Percentiles rank a stretch among this genome's conserved stretches.
Evolutionary conservation across 2,329 filamentous ascomycete genomes (phyloP).

Genomic region (Ophiostoma perfectum): DNA sequence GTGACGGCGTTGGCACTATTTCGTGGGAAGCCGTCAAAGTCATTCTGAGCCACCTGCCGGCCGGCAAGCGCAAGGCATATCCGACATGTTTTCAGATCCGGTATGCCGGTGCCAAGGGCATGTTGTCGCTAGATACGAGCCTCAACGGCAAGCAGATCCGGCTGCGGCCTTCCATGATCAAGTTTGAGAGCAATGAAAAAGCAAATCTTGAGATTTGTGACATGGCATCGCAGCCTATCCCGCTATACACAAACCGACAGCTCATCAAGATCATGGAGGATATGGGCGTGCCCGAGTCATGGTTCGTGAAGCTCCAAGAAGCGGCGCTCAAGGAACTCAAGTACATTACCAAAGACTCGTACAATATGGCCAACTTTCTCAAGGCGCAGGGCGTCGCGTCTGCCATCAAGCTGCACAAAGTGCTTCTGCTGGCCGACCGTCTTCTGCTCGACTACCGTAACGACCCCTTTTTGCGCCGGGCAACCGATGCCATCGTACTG

Average conservation of each 20-base stretch:
- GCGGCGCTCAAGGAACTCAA: constrained; percentile 57
- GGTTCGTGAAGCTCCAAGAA: constrained; percentile 61
- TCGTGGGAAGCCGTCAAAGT: constrained; percentile 53
- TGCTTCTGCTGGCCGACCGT: constrained; percentile 55
- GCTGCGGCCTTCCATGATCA: constrained; percentile 71
- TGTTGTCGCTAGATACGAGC: constrained; percentile 63
- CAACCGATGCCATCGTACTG: constrained; percentile 66
- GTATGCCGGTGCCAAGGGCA: constrained; percentile 69
- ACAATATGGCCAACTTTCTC: constrained; percentile 63
- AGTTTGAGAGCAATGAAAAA: constrained; percentile 57
- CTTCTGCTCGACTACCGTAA: constrained; percentile 59
- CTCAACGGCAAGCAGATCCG: constrained; percentile 54
- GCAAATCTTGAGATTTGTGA: constrained; percentile 67
- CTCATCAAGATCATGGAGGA: constrained; percentile 85
- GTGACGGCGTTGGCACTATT: constrained; percentile 73
- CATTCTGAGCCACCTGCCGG: constrained; percentile 54
- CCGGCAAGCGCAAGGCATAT: constrained; percentile 35
- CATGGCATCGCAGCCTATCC: constrained; percentile 59
- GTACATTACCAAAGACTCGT: constrained; percentile 50
- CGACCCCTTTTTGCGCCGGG: constrained; percentile 64
- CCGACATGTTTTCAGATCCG: constrained; percentile 72
- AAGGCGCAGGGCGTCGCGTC: constrained; percentile 56
- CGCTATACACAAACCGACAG: constrained; percentile 68
- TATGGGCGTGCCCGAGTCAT: constrained; percentile 52
- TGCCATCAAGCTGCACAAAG: constrained; percentile 52